Percentiles rank a stretch among this genome's conserved stretches.
Conservation (phyloP, 2,329 filamentous ascomycete species). For the Dendrostoma leiphaemia region DNA sequence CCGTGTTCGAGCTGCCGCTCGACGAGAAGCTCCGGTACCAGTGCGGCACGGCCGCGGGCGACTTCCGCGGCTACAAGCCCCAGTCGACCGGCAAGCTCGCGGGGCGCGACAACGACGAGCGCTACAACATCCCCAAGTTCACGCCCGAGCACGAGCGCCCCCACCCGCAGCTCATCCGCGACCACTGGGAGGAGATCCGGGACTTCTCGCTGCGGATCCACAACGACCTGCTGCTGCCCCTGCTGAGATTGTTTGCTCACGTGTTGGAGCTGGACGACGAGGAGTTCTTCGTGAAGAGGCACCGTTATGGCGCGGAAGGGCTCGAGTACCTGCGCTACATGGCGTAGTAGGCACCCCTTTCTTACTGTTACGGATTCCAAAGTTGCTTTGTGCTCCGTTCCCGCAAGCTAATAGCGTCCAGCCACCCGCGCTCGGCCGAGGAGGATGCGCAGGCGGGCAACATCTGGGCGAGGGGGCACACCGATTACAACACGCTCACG, state of each 20-base stretch:
- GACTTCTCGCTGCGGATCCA: conserved; percentile 21
- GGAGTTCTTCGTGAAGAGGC: conserved; percentile 24
- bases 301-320: conserved; percentile 26
- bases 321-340: conserved; percentile 29
- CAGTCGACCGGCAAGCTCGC: conserved; percentile 23
- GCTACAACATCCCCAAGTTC: conserved; percentile 27
- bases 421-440: conserved; percentile 23
- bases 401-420: no score
- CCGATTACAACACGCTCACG: conserved; percentile 37
- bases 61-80: conserved; percentile 28
- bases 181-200: conserved; percentile 27
- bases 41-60: conserved; percentile 27
- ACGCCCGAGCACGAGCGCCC: conserved; percentile 22
- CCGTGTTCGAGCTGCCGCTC: conserved; percentile 12
- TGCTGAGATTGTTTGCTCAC: conserved; percentile 19
- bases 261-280: conserved; percentile 28
- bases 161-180: conserved; percentile 23
- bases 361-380: no score
- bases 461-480: conserved; percentile 26
- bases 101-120: conserved; percentile 23
- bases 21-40: conserved; percentile 21
- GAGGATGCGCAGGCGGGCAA: conserved; percentile 20
- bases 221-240: conserved; percentile 21
- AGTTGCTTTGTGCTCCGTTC: no score
- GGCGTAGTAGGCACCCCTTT: no score